Evolutionary conservation across 1,284 basidiomycete genomes (phyloP).

Genomic region (Coniferiporia sulphurascens): DNA sequence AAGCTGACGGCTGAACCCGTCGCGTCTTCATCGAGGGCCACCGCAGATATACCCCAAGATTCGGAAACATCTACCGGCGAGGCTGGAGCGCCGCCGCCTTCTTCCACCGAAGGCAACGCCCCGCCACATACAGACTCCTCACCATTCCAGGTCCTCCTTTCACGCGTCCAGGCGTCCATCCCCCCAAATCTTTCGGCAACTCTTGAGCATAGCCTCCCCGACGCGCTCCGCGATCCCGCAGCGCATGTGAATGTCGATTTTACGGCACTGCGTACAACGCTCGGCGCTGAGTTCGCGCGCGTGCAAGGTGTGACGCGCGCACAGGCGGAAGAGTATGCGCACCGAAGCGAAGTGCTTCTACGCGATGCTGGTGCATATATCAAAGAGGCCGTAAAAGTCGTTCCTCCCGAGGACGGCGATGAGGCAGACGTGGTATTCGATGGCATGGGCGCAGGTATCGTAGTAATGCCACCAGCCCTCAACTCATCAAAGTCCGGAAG

Average conservation of each 20-base stretch:
- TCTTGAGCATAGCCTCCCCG: slow-evolving; percentile 63
- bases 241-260: slow-evolving; percentile 55
- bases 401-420: slow-evolving; percentile 61
- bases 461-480: slow-evolving; percentile 54
- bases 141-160: slow-evolving; percentile 48
- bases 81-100: slow-evolving; percentile 20
- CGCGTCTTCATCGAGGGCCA: slow-evolving; percentile 26
- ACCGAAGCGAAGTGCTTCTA: slow-evolving; percentile 71
- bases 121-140: slow-evolving; percentile 24
- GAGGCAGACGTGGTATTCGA: slow-evolving; percentile 62
- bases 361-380: slow-evolving; percentile 73
- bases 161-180: slow-evolving; percentile 66
- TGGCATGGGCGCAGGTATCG: slow-evolving; percentile 66
- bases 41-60: slow-evolving; percentile 18
- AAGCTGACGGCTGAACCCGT: slow-evolving; percentile 46
- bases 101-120: slow-evolving; percentile 9
- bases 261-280: slow-evolving; percentile 56
- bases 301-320: slow-evolving; percentile 67
- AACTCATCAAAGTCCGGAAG: slow-evolving; percentile 15
- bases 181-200: slow-evolving; percentile 68
- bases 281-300: slow-evolving; percentile 67
- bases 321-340: slow-evolving; percentile 81
- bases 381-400: slow-evolving; percentile 82
- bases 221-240: slow-evolving; percentile 56
- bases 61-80: slow-evolving; percentile 18